A percentile compares a stretch with the other conserved stretches of the same genome.
Evolutionary conservation across 768 basidiomycete species (phyloP).

Genomic region (Boletellus ananiceps): DNA sequence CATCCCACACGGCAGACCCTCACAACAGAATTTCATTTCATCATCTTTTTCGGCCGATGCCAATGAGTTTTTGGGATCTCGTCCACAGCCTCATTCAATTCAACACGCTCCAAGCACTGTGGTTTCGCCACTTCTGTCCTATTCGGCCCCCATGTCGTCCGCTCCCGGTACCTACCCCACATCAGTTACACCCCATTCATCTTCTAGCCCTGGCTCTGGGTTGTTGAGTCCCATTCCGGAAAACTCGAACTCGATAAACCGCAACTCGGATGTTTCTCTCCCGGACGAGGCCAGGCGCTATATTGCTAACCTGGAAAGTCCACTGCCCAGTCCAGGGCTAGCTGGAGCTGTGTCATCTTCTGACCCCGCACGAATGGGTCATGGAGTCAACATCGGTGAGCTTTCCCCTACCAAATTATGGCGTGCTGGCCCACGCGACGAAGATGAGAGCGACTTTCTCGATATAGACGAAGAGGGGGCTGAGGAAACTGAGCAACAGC

Average conservation of each 20-base stretch:
- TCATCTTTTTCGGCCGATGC: neutral
- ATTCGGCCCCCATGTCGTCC: slow-evolving; percentile 14
- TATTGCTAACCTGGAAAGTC: slow-evolving; percentile 68
- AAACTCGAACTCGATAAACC: slow-evolving; percentile 39
- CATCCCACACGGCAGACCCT: slow-evolving; percentile 4
- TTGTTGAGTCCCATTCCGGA: slow-evolving; percentile 27
- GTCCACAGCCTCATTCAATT: slow-evolving; percentile 5
- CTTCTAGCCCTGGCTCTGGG: slow-evolving; percentile 16
- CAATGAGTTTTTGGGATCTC: neutral
- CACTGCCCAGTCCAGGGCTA: slow-evolving; percentile 46
- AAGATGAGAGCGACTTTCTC: slow-evolving; percentile 54
- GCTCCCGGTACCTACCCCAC: slow-evolving; percentile 8
- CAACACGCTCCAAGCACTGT: slow-evolving; percentile 22
- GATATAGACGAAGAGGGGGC: slow-evolving; percentile 47
- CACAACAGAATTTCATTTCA: slow-evolving; percentile 6
- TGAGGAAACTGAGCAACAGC: slow-evolving; percentile 15
- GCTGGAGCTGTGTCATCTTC: neutral
- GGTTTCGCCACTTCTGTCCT: slow-evolving; percentile 6
- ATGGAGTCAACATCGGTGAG: neutral
- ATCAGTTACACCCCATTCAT: slow-evolving; percentile 16
- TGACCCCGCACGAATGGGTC: neutral
- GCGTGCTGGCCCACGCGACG: slow-evolving; percentile 7
- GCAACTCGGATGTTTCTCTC: slow-evolving; percentile 64
- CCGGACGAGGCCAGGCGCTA: slow-evolving; percentile 77
- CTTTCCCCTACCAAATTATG: slow-evolving; percentile 11